A percentile compares a stretch with the other conserved stretches of the same genome.
These are phyloP conservation scores for Periconia macrospinosa DNA, from an alignment of 2,329 filamentous ascomycete species.

Conservation along the genomic window DNA sequence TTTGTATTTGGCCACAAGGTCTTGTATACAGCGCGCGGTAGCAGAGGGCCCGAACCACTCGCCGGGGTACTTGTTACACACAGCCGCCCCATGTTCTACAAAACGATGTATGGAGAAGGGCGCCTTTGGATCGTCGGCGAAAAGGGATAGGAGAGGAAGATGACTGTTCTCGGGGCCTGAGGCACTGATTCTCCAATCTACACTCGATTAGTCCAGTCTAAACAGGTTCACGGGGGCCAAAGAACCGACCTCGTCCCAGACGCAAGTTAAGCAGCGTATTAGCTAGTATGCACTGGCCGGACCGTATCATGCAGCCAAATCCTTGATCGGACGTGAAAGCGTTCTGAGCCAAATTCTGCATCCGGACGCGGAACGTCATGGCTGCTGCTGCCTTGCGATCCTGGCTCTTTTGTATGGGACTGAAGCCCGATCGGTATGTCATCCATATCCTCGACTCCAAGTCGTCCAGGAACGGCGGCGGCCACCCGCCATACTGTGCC, in stretches of 20 bases:
- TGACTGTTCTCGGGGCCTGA: constrained; percentile 59
- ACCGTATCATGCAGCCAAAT: constrained; percentile 99
- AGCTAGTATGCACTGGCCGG: constrained; percentile 88
- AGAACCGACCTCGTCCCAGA: constrained; percentile 71
- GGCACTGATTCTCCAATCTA: constrained; percentile 74
- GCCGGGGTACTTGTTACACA: constrained; percentile 91
- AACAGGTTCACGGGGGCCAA: background rate
- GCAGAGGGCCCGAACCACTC: constrained; percentile 99
- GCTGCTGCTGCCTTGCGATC: constrained; percentile 70
- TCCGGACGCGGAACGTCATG: constrained; percentile 80
- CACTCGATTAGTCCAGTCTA: background rate
- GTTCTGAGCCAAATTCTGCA: constrained; percentile 79
- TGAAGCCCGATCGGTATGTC: constrained; percentile 89
- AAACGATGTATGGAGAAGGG: constrained; percentile 96
- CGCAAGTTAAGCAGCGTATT: constrained; percentile 75
- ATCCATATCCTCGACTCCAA: constrained; percentile 95
- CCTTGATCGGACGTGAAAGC: constrained; percentile 93
- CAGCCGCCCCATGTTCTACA: constrained; percentile 80
- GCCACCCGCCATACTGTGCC: constrained; percentile 67
- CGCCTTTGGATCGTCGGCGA: constrained; percentile 82
- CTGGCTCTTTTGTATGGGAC: constrained; percentile 75
- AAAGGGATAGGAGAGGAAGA: constrained; percentile 72
- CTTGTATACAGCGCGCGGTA: constrained; percentile 88
- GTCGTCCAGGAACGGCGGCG: constrained; percentile 81
- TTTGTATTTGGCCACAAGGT: constrained; percentile 68